Percentiles rank a stretch among this genome's conserved stretches.
Conservation (phyloP, 306 rosid genomes). For the Quercus alba region DNA sequence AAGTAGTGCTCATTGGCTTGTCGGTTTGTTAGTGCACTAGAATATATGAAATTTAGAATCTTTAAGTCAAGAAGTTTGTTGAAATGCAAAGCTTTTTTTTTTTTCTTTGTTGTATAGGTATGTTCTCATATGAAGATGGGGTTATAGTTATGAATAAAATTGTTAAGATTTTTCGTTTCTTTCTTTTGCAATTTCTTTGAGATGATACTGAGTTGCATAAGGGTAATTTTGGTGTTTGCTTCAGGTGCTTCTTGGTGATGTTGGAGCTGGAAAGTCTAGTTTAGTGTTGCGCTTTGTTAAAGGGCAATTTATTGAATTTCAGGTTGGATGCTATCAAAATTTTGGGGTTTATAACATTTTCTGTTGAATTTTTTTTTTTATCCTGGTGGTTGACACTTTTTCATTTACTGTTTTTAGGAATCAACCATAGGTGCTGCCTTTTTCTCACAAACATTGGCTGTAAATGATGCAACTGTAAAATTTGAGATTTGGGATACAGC, state of each 20-base stretch:
- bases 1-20: too few species aligned
- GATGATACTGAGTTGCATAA: not conserved
- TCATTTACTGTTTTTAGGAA: conserved; percentile 32
- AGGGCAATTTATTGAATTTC: conserved; percentile 57
- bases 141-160: not conserved
- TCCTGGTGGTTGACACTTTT: not conserved
- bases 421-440: conserved; percentile 67
- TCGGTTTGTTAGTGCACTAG: not conserved
- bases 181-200: not conserved
- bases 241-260: conserved; percentile 69
- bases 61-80: not conserved
- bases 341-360: conserved; percentile 1
- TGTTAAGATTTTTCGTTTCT: not conserved
- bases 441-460: conserved; percentile 66
- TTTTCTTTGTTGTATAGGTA: not conserved
- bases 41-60: not conserved
- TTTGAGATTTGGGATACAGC: conserved; percentile 72
- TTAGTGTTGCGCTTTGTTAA: conserved; percentile 63
- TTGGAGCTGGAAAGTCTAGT: conserved; percentile 68
- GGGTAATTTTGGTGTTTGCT: conserved; percentile 7
- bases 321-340: conserved; percentile 31
- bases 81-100: not conserved
- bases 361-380: not conserved
- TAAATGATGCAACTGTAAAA: conserved; percentile 59
- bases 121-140: not conserved